phyloP scores from a whole-genome alignment of 768 basidiomycete species.

The Cystofilobasidium bisporidii region DNA sequence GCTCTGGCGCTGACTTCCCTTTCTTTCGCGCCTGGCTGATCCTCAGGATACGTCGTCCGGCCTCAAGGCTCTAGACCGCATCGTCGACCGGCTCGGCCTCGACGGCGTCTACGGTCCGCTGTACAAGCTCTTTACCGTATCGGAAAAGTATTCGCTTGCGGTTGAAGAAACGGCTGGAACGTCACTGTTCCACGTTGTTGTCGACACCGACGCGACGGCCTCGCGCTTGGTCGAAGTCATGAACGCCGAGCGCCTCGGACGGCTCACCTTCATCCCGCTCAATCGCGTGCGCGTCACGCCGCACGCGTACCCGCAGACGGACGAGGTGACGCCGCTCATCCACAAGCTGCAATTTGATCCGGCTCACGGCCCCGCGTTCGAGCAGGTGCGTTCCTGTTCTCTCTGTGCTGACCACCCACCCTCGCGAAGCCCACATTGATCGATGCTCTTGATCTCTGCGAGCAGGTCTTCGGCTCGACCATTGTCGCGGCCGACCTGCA shows the following conservation, averaged over 20 bases:
- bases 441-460: neutral
- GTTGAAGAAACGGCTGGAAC: constrained; percentile 93
- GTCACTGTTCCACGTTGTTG: constrained; percentile 96
- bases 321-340: constrained; percentile 44
- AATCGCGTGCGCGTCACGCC: constrained; percentile 81
- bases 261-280: constrained; percentile 96
- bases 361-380: constrained; percentile 68
- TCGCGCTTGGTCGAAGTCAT: constrained; percentile 83
- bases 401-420: too few relatives aligned
- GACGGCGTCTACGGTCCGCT: constrained; percentile 86
- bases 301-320: constrained; percentile 47
- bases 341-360: constrained; percentile 69
- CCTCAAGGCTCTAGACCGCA: constrained; percentile 71
- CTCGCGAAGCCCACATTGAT: too few relatives aligned
- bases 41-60: constrained; percentile 80
- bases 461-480: constrained; percentile 80
- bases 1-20: neutral
- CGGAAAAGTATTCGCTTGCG: constrained; percentile 84
- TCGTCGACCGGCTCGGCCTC: constrained; percentile 63
- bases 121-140: constrained; percentile 84
- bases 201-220: constrained; percentile 91
- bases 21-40: neutral
- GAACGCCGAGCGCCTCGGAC: constrained; percentile 83
- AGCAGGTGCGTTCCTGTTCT: constrained; percentile 48
- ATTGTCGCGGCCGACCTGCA: constrained; percentile 89